phyloP scores from a whole-genome alignment of 2,329 filamentous ascomycete species.

The Fusarium sp. region DNA sequence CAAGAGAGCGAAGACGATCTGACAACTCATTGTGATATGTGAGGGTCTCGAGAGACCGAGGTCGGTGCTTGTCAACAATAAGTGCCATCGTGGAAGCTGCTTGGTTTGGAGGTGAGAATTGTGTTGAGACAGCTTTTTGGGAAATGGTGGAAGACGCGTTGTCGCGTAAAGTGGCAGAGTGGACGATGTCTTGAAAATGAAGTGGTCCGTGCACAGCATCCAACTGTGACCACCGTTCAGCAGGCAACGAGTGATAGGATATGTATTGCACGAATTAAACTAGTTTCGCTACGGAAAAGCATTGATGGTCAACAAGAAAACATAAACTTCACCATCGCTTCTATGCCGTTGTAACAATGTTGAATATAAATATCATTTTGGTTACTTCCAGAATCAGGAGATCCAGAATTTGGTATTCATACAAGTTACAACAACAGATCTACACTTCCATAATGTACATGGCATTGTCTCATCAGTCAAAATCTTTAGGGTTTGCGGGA shows the following conservation, averaged over 20 bases:
- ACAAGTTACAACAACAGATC: slow-evolving; percentile 40
- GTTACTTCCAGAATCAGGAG: background rate
- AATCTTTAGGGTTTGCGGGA: slow-evolving; percentile 41
- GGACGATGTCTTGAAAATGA: slow-evolving; percentile 30
- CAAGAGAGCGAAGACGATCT: slow-evolving; percentile 84
- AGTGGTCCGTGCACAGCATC: slow-evolving; percentile 36
- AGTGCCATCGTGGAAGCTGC: slow-evolving; percentile 65
- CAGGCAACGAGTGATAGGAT: slow-evolving; percentile 19
- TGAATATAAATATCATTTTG: background rate
- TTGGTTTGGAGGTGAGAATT: slow-evolving; percentile 22
- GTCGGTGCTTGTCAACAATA: slow-evolving; percentile 77
- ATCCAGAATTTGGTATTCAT: slow-evolving; percentile 38
- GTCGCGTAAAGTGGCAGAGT: slow-evolving; percentile 56
- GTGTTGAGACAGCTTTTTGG: slow-evolving; percentile 38
- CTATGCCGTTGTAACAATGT: background rate
- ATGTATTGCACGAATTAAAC: background rate
- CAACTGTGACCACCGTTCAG: slow-evolving; percentile 10
- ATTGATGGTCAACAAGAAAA: background rate
- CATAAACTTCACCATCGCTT: background rate
- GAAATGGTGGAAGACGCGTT: slow-evolving; percentile 47
- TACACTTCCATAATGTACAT: slow-evolving; percentile 42
- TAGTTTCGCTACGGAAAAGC: background rate
- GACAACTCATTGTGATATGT: slow-evolving; percentile 93
- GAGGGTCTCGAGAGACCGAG: slow-evolving; percentile 78
- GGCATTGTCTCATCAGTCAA: slow-evolving; percentile 16